These are phyloP conservation scores for Schwanniomyces sp. DNA, from an alignment of 805 yeast genomes.

Conservation along the genomic window DNA sequence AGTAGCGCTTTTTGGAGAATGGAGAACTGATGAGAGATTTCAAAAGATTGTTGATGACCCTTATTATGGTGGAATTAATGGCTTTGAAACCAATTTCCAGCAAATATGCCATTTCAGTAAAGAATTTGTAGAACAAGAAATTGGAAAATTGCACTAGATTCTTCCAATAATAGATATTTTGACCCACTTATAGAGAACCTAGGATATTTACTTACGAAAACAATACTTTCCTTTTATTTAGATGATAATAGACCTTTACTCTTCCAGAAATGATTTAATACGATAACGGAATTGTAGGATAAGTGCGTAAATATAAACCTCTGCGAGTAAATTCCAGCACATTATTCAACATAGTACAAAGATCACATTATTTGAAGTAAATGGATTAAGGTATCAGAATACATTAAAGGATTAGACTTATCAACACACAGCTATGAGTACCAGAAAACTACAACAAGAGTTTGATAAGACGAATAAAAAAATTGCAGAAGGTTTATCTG, in stretches of 20 bases:
- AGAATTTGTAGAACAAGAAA: conserved; percentile 59
- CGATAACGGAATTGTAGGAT: background rate
- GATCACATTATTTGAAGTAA: background rate
- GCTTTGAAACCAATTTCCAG: conserved; percentile 75
- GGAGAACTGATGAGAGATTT: conserved; percentile 55
- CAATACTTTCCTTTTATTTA: background rate
- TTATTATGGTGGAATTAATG: conserved; percentile 83
- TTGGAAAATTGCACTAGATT: conserved; percentile 15
- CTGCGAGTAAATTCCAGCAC: background rate
- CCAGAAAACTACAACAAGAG: conserved; percentile 58
- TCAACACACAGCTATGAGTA: conserved; percentile 29
- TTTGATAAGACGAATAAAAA: conserved; percentile 90
- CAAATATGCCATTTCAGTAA: conserved; percentile 77
- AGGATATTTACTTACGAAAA: too few species aligned
- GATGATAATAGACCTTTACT: background rate
- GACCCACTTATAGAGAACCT: background rate
- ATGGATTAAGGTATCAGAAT: background rate
- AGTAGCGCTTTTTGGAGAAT: conserved; percentile 77
- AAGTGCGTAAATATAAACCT: background rate
- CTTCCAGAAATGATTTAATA: background rate
- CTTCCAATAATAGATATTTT: background rate
- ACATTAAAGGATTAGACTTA: background rate
- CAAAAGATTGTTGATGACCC: conserved; percentile 79
- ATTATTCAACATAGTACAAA: background rate
- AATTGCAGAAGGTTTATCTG: conserved; percentile 86